A percentile compares a stretch with the other conserved stretches of the same genome.
Conservation (phyloP, 345 rosid species). For the Bruguiera parviflora region DNA sequence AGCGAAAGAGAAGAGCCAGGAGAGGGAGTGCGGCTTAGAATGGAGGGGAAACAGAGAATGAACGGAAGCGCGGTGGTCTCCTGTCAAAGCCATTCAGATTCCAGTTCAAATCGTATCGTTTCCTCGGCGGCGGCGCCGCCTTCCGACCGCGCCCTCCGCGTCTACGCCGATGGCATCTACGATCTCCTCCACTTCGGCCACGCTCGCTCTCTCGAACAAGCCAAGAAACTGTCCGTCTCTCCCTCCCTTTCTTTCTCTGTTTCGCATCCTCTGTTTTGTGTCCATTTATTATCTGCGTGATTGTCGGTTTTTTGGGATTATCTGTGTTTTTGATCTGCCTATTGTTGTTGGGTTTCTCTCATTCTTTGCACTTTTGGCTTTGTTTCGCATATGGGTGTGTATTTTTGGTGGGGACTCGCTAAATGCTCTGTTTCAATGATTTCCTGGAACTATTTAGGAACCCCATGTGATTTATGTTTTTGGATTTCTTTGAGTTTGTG, state of each 20-base stretch:
- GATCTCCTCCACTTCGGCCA: constrained; percentile 98
- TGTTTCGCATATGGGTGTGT: neutral
- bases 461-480: neutral
- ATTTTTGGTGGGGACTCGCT: neutral
- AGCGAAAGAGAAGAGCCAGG: neutral
- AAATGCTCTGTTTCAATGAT: neutral
- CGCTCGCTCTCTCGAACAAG: constrained; percentile 94
- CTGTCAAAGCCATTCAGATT: neutral
- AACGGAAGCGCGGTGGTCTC: neutral
- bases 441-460: neutral
- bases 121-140: neutral
- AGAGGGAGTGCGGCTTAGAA: neutral
- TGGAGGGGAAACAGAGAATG: neutral
- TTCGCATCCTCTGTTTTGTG: neutral
- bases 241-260: neutral
- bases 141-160: constrained; percentile 49
- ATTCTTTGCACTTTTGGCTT: neutral
- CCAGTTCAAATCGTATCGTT: neutral
- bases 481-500: neutral
- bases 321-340: neutral
- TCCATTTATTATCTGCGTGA: neutral
- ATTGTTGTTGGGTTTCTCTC: neutral
- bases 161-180: constrained; percentile 98
- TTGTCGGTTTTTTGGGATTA: neutral
- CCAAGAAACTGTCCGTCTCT: constrained; percentile 68